A percentile compares a stretch with the other conserved stretches of the same genome.
phyloP scores from a whole-genome alignment of 1,284 basidiomycete genomes.

The Ustanciosporium gigantosporum region DNA sequence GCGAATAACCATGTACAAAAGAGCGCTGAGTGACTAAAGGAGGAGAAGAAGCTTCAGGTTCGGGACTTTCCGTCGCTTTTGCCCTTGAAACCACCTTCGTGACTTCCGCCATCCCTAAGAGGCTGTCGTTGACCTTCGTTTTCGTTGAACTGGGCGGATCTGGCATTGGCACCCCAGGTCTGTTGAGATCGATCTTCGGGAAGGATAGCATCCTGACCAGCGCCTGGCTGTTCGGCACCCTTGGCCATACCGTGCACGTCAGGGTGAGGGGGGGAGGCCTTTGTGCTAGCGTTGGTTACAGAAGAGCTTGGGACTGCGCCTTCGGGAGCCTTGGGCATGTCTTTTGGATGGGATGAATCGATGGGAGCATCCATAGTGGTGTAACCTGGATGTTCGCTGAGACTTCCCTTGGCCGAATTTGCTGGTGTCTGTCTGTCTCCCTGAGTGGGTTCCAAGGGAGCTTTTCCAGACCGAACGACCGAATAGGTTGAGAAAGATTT shows the following conservation, averaged over 20 bases:
- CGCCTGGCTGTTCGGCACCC: conserved; percentile 25
- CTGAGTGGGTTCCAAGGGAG: conserved; percentile 12
- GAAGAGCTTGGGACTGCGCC: conserved; percentile 7
- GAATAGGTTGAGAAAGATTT: conserved; percentile 19
- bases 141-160: conserved; percentile 41
- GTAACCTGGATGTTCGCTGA: conserved; percentile 35
- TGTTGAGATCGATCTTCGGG: conserved; percentile 37
- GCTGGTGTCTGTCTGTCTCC: conserved; percentile 8
- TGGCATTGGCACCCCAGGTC: conserved; percentile 34
- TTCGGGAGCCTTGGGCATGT: conserved; percentile 27
- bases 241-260: conserved; percentile 38
- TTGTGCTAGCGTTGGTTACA: conserved; percentile 21
- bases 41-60: conserved; percentile 8
- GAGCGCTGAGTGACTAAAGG: neutral
- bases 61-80: conserved; percentile 17
- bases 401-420: conserved; percentile 10
- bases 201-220: conserved; percentile 29
- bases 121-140: conserved; percentile 41
- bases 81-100: conserved; percentile 43
- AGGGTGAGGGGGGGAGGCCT: conserved; percentile 19
- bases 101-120: conserved; percentile 33
- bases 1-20: too few relatives aligned
- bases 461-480: neutral
- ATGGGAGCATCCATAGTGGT: conserved; percentile 40
- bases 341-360: conserved; percentile 20